Evolutionary conservation across 192 early-diverging fungal species (phyloP).

Genomic region (Umbelopsis isabellina): DNA sequence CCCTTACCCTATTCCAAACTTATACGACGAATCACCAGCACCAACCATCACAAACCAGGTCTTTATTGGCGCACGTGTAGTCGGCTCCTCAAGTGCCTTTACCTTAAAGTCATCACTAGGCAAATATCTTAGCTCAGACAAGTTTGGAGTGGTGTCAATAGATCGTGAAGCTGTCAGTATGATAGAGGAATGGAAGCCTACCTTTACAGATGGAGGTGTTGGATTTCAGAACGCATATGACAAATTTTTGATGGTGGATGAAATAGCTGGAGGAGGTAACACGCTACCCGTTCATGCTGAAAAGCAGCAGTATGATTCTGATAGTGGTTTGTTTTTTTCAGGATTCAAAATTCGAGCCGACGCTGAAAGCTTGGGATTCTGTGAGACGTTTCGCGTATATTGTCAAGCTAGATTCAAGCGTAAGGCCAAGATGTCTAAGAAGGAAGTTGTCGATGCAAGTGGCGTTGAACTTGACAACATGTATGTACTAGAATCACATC

Average conservation of each 20-base stretch:
- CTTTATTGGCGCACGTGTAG: slow-evolving; percentile 65
- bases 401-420: slow-evolving; percentile 72
- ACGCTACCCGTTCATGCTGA: not conserved
- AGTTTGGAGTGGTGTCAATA: slow-evolving; percentile 75
- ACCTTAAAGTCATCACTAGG: slow-evolving; percentile 66
- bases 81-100: slow-evolving; percentile 54
- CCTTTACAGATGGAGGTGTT: slow-evolving; percentile 69
- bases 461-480: slow-evolving; percentile 71
- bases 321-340: not conserved
- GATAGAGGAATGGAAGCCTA: slow-evolving; percentile 77
- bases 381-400: slow-evolving; percentile 70
- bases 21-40: slow-evolving; percentile 38
- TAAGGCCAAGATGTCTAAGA: slow-evolving; percentile 51
- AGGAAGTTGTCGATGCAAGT: slow-evolving; percentile 51
- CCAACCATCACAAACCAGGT: slow-evolving; percentile 64
- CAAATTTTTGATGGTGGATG: slow-evolving; percentile 68
- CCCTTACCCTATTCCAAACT: slow-evolving; percentile 44
- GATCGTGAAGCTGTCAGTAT: slow-evolving; percentile 77
- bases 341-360: slow-evolving; percentile 67
- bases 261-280: slow-evolving; percentile 51
- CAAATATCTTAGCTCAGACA: slow-evolving; percentile 75
- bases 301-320: too few species aligned
- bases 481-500: slow-evolving; percentile 42
- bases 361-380: slow-evolving; percentile 70
- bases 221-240: slow-evolving; percentile 67